Percentiles rank a stretch among this genome's conserved stretches.
Conservation (phyloP, 2,329 filamentous ascomycete genomes). For the Fusarium multiceps region DNA sequence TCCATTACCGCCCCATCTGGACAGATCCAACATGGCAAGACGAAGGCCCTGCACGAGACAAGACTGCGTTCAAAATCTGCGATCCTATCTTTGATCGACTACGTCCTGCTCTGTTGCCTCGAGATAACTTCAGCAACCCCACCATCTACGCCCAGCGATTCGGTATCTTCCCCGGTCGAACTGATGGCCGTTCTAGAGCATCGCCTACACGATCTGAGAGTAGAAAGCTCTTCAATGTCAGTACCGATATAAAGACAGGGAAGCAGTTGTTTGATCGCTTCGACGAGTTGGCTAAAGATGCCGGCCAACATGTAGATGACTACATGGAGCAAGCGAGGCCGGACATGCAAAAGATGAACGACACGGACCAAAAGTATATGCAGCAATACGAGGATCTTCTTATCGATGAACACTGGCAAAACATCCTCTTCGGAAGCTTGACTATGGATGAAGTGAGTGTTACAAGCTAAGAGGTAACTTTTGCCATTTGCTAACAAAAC, state of each 20-base stretch:
- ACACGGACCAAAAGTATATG: slow-evolving; percentile 36
- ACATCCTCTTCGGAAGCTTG: slow-evolving; percentile 43
- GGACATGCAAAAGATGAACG: slow-evolving; percentile 15
- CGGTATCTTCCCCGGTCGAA: slow-evolving; percentile 45
- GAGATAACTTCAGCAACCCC: slow-evolving; percentile 41
- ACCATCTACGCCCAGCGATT: slow-evolving; percentile 47
- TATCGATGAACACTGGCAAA: slow-evolving; percentile 50
- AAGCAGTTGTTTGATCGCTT: slow-evolving; percentile 40
- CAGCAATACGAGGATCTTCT: slow-evolving; percentile 40
- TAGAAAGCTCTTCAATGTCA: slow-evolving; percentile 20
- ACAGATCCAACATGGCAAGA: slow-evolving; percentile 47
- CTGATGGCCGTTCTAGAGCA: slow-evolving; percentile 48
- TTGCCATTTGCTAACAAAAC: background rate
- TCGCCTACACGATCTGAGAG: slow-evolving; percentile 45
- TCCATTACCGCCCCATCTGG: slow-evolving; percentile 44
- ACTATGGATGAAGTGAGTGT: slow-evolving; percentile 48
- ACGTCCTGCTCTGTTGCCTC: slow-evolving; percentile 41
- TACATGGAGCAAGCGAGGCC: slow-evolving; percentile 30
- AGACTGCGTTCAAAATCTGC: slow-evolving; percentile 23
- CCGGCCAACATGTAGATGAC: slow-evolving; percentile 33
- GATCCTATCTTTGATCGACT: slow-evolving; percentile 35
- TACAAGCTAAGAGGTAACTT: background rate
- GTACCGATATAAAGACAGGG: slow-evolving; percentile 22
- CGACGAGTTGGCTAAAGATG: slow-evolving; percentile 17
- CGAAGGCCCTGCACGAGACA: slow-evolving; percentile 13